Base-by-base conservation (phyloP, 495 filamentous ascomycete genomes). In the Hyaloscypha bicolor region DNA sequence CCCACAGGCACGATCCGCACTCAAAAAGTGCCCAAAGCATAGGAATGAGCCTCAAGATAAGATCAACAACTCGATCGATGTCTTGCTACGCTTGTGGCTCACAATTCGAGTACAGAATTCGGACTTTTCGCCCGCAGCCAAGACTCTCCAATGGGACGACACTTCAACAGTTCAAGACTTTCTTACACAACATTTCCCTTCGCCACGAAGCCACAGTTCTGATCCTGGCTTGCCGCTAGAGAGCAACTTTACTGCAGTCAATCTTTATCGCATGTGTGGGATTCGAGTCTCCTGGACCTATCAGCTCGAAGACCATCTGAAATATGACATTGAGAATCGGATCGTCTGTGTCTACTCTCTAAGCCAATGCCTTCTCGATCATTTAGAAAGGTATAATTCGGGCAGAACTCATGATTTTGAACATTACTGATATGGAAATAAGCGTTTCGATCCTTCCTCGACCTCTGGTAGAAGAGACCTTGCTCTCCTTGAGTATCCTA, bases 21-120 rank as follows among this genome's bases (percentile, higher is more conserved):
- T n/a, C 35, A 8, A 9, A 6, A 4, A 61, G 21, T 5, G 31
- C 4, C 31, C 4, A 61, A 8, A 9, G 3, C 21, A 6, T 6
- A 35, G 6, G 6, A 3, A 32, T 37, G 31, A 61, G 32, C 35
- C 30, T 19, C 19, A 9, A 6, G 3, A 9, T 9, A 32, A 22
- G 21, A 29, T 61, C 58, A 63, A 63, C 35, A n/a, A 52, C 62
- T 64, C 62, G 8, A 64, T 64, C 21, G 31, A 55, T 37, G 6
- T 64, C 19, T 9, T 30, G 37, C 31, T 55, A 16, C 19, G 62
- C 6, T 12, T 64, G 19, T 64, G 62, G 62, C 48, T 64, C 2
- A 64, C 62, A 9, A 55, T 64, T 5, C 21, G 48, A 19, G 31
- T 64, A 5, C n/a, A 42, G 16, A 30, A 55, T 4, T 29, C 29